These are phyloP conservation scores for Calonectria naviculata DNA, from an alignment of 2,329 filamentous ascomycete genomes.

Conservation along the genomic window DNA sequence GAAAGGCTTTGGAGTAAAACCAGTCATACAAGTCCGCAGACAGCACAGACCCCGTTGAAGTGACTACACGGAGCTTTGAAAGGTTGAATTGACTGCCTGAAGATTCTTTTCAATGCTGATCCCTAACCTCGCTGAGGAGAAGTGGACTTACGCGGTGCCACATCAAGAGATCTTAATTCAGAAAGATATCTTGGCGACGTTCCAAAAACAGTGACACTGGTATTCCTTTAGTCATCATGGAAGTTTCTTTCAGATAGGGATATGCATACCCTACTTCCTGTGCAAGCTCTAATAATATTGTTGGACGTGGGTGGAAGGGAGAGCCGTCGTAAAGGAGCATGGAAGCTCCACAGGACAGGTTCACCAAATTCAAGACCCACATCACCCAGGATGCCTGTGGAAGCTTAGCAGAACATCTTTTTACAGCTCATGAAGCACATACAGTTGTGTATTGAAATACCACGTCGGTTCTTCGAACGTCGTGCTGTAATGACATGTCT, in stretches of 20 bases:
- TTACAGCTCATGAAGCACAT: background rate
- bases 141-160: conserved; percentile 1
- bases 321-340: conserved; percentile 24
- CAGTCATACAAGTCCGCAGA: conserved; percentile 7
- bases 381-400: conserved; percentile 22
- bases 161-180: background rate
- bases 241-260: background rate
- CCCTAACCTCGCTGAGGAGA: background rate
- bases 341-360: background rate
- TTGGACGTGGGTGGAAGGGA: conserved; percentile 19
- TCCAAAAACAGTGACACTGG: conserved; percentile 7
- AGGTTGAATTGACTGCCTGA: conserved; percentile 9
- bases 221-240: background rate
- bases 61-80: background rate
- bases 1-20: conserved; percentile 15
- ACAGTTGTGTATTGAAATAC: conserved; percentile 24
- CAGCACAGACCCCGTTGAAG: conserved; percentile 12
- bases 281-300: conserved; percentile 1
- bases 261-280: conserved; percentile 9
- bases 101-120: background rate
- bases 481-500: conserved; percentile 20
- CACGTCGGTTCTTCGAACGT: conserved; percentile 6
- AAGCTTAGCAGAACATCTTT: background rate
- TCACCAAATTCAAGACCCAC: conserved; percentile 23
- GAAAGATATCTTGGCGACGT: conserved; percentile 18